Conservation (phyloP, 352 stramenopile genomes). For the Aphanomyces invadans region DNA sequence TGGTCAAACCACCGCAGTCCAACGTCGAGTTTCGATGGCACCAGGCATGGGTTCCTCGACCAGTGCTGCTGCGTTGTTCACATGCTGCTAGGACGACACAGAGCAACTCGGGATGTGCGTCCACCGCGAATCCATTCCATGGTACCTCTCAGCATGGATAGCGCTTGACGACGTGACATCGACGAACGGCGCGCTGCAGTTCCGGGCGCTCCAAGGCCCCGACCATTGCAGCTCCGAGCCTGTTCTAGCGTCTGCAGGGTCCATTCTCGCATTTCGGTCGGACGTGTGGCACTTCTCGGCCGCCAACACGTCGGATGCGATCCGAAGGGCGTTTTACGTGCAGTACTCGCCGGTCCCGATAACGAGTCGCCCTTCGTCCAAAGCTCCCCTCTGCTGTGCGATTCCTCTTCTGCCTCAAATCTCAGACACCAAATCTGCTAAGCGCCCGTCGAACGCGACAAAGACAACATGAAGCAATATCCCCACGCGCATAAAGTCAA, state of each 20-base stretch:
- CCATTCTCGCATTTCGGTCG: slow-evolving; percentile 58
- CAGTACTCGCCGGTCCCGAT: slow-evolving; percentile 54
- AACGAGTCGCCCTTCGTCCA: slow-evolving; percentile 30
- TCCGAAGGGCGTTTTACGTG: slow-evolving; percentile 58
- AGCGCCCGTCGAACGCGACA: no score
- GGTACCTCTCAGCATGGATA: slow-evolving; percentile 64
- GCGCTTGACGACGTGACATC: slow-evolving; percentile 48
- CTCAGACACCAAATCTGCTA: no score
- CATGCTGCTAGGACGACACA: slow-evolving; percentile 38
- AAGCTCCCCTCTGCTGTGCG: slow-evolving; percentile 47
- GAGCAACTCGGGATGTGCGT: slow-evolving; percentile 70
- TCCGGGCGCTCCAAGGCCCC: slow-evolving; percentile 24
- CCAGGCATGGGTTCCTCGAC: no score
- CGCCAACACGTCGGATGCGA: slow-evolving; percentile 37
- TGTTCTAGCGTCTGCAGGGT: slow-evolving; percentile 32
- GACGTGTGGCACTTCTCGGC: slow-evolving; percentile 68
- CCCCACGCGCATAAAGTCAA: no score
- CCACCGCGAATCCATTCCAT: slow-evolving; percentile 36
- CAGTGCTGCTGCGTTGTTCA: no score
- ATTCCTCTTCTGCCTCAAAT: no score
- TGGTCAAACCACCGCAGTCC: slow-evolving; percentile 52
- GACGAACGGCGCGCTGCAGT: slow-evolving; percentile 48
- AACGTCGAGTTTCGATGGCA: slow-evolving; percentile 66
- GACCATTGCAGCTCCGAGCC: slow-evolving; percentile 23
- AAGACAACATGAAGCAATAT: no score